Base-by-base conservation (phyloP, 495 filamentous ascomycete species). In the Aspergillus sparsus region DNA sequence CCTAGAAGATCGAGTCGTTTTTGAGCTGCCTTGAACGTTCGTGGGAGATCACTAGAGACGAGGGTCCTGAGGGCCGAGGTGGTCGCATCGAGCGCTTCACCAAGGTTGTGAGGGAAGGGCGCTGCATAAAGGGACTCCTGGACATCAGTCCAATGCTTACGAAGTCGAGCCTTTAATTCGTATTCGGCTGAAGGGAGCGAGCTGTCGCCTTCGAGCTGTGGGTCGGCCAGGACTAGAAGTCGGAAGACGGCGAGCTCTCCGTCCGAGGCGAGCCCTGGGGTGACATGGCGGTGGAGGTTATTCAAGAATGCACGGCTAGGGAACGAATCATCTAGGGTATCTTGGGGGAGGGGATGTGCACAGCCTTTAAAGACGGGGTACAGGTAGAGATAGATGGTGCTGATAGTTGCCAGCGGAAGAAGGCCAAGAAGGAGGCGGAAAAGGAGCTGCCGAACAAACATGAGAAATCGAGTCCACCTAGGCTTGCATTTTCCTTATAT, bases 121-220 rank as follows among this genome's bases (percentile, higher is more conserved):
- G 57, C n/a, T 7, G 16, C 49, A 7, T 32, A 7, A 35, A 62
- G 45, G 2, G 68, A 49, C 6, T 6, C 10, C 0, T 49, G 41
- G 1, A 42, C 49, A 18, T 60, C 58, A 8, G 47, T 32, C 58
- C 58, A 60, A 31, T 60, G 50, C 41, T 47, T 53, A 3, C 49
- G 8, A 50, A 53, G 12, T 63, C 50, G 27, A 61, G 61, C 39
- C 67, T 35, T 44, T 53, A 81, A 72, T 55, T 83, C 80, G 60
- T 85, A 78, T 42, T 85, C 78, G 6, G 83, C 76, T 53, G 82
- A 80, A 12, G 83, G 83, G 34, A 97, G 85, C 4, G 89, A 90
- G 12, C 89, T 90, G 70, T 97, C 92, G 65, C 94, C 94, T 73
- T 98, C 94, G 31, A 98, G 83, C 69, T 98, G 94, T 1, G 94